phyloP scores from a whole-genome alignment of 1,139 yeast genomes.

The Tardiomyces depauwii region DNA sequence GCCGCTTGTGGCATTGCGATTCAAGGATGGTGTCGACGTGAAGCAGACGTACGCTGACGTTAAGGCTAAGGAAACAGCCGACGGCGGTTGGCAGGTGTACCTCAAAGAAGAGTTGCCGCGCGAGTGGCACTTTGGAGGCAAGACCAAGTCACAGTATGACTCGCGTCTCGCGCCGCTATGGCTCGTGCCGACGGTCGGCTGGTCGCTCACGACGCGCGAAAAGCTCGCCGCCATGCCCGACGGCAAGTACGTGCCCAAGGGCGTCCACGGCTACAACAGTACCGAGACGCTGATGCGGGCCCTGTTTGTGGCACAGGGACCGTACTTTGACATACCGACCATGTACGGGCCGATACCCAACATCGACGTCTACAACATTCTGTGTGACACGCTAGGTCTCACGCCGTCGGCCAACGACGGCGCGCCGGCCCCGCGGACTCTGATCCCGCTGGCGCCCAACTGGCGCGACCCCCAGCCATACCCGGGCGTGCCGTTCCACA shows the following conservation, averaged over 20 bases:
- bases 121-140: conserved; percentile 58
- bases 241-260: conserved; percentile 49
- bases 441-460: conserved; percentile 28
- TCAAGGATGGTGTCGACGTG: conserved; percentile 27
- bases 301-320: conserved; percentile 69
- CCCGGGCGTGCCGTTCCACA: conserved; percentile 45
- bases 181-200: conserved; percentile 76
- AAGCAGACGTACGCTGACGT: conserved; percentile 31
- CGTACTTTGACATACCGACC: conserved; percentile 40
- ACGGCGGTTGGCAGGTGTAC: conserved; percentile 34
- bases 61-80: conserved; percentile 13
- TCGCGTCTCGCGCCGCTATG: conserved; percentile 74
- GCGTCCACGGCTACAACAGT: conserved; percentile 80
- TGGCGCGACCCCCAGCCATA: conserved; percentile 48
- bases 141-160: conserved; percentile 33
- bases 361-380: conserved; percentile 57
- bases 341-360: conserved; percentile 55
- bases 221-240: conserved; percentile 38
- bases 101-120: conserved; percentile 48
- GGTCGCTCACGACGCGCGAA: conserved; percentile 54
- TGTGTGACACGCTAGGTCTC: conserved; percentile 58
- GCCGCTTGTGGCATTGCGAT: conserved; percentile 78
- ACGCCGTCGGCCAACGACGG: conserved; percentile 55
- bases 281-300: conserved; percentile 75
- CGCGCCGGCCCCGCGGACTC: conserved; percentile 19